Percentiles rank a stretch among this genome's conserved stretches.
phyloP scores from a whole-genome alignment of 2,329 filamentous ascomycete species.

The Aspergillus glaucus region DNA sequence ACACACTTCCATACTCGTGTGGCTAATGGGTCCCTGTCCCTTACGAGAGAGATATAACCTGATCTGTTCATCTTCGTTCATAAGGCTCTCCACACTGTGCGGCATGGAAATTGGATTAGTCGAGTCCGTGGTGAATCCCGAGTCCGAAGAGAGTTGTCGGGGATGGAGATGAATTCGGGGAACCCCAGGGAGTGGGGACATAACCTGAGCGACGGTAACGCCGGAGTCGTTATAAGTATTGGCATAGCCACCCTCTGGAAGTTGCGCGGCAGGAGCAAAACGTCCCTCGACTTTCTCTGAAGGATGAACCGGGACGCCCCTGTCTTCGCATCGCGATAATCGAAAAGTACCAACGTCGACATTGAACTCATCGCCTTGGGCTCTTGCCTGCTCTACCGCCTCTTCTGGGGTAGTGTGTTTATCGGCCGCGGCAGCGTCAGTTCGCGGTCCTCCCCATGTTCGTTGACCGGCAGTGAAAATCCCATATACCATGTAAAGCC shows the following conservation, averaged over 20 bases:
- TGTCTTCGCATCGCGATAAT: slow-evolving; percentile 27
- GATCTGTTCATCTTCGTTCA: slow-evolving; percentile 68
- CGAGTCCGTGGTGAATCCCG: slow-evolving; percentile 53
- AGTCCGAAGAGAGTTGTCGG: slow-evolving; percentile 59
- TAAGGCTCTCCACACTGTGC: slow-evolving; percentile 65
- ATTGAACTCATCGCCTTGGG: slow-evolving; percentile 79
- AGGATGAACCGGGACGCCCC: slow-evolving; percentile 61
- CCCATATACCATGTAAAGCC: slow-evolving; percentile 96
- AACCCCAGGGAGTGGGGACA: slow-evolving; percentile 40
- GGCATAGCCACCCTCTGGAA: slow-evolving; percentile 55
- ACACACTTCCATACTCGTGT: slow-evolving; percentile 1
- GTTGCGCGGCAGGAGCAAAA: slow-evolving; percentile 65
- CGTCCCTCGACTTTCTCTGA: slow-evolving; percentile 69
- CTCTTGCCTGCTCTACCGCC: slow-evolving; percentile 74
- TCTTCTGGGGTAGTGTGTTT: slow-evolving; percentile 68
- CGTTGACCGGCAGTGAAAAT: slow-evolving; percentile 91
- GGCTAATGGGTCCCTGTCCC: slow-evolving; percentile 20
- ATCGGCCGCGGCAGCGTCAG: slow-evolving; percentile 78
- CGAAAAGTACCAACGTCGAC: slow-evolving; percentile 81
- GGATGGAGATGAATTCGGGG: slow-evolving; percentile 47
- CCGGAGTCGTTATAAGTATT: slow-evolving; percentile 68
- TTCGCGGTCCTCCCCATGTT: slow-evolving; percentile 91
- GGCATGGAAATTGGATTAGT: slow-evolving; percentile 60
- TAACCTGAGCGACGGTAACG: slow-evolving; percentile 48
- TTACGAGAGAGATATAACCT: slow-evolving; percentile 65